phyloP scores from a whole-genome alignment of 2,329 filamentous ascomycete genomes.

The Diplodia mutila region DNA sequence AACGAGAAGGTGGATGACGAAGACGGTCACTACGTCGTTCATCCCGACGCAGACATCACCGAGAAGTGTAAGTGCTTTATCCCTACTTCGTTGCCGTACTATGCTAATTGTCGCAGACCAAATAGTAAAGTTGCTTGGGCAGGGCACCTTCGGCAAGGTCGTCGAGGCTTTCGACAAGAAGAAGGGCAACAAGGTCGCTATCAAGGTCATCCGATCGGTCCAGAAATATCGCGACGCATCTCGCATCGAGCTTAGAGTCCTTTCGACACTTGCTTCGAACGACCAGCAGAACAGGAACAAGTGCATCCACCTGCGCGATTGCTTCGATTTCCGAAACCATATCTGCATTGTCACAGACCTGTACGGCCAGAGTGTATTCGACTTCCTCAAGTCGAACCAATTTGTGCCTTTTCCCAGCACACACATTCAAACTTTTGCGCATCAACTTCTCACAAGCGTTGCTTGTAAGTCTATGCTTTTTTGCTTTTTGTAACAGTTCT shows the following conservation, averaged over 20 bases:
- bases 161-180: slow-evolving; percentile 86
- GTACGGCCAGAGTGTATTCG: slow-evolving; percentile 94
- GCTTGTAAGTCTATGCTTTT: slow-evolving; percentile 71
- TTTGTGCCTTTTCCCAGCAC: slow-evolving; percentile 98
- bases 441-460: slow-evolving; percentile 96
- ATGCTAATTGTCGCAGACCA: slow-evolving; percentile 63
- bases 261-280: slow-evolving; percentile 89
- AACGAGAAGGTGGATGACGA: slow-evolving; percentile 87
- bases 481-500: slow-evolving; percentile 8
- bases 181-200: slow-evolving; percentile 80
- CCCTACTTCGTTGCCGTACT: slow-evolving; percentile 4
- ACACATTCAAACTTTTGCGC: slow-evolving; percentile 95
- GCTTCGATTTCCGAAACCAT: slow-evolving; percentile 95
- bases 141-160: slow-evolving; percentile 98
- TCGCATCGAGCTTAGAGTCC: slow-evolving; percentile 87
- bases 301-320: slow-evolving; percentile 94
- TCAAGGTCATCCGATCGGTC: slow-evolving; percentile 98
- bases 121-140: slow-evolving; percentile 86
- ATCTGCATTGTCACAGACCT: slow-evolving; percentile 83
- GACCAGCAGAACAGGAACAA: slow-evolving; percentile 91
- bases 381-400: slow-evolving; percentile 92
- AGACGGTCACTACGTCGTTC: slow-evolving; percentile 95
- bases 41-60: slow-evolving; percentile 82
- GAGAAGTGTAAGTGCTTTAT: slow-evolving; percentile 72
- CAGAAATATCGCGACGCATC: slow-evolving; percentile 98